Conservation (phyloP, 2,329 filamentous ascomycete species). For the Aspergillus niger region DNA sequence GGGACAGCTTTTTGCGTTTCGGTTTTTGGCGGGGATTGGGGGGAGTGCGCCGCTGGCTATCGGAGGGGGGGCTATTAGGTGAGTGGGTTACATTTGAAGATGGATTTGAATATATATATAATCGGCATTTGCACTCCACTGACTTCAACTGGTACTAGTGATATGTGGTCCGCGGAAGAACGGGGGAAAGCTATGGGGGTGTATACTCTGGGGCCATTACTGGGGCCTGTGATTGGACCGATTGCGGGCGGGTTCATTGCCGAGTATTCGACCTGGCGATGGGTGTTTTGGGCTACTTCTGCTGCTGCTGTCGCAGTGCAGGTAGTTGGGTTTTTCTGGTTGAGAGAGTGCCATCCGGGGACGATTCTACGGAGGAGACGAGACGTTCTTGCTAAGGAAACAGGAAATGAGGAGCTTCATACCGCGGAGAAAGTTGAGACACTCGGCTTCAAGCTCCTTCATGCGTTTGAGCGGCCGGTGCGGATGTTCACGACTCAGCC, state of each 20-base stretch:
- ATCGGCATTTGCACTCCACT: neutral
- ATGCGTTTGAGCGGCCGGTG: constrained; percentile 57
- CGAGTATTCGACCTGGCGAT: constrained; percentile 66
- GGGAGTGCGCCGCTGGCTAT: too few species aligned
- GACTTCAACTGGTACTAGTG: constrained; percentile 45
- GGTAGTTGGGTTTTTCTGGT: constrained; percentile 59
- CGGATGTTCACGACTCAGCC: constrained; percentile 60
- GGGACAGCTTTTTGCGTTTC: too few species aligned
- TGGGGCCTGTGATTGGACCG: constrained; percentile 66
- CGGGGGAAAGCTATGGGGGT: constrained; percentile 64
- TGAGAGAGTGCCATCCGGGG: constrained; percentile 66
- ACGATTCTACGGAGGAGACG: constrained; percentile 62
- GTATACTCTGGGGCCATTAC: constrained; percentile 63
- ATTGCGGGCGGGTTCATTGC: constrained; percentile 67
- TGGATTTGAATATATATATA: constrained; percentile 37
- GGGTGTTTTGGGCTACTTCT: constrained; percentile 69
- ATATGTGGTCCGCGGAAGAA: constrained; percentile 63
- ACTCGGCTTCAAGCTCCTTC: neutral
- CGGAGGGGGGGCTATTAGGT: too few species aligned
- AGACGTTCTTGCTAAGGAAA: constrained; percentile 45
- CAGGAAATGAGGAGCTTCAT: constrained; percentile 36
- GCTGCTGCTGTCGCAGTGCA: constrained; percentile 64
- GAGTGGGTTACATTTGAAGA: constrained; percentile 20
- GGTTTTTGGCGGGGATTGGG: too few species aligned
- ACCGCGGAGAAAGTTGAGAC: constrained; percentile 30